Base-by-base conservation (phyloP, 805 yeast species). In the Starmerella geochares region DNA sequence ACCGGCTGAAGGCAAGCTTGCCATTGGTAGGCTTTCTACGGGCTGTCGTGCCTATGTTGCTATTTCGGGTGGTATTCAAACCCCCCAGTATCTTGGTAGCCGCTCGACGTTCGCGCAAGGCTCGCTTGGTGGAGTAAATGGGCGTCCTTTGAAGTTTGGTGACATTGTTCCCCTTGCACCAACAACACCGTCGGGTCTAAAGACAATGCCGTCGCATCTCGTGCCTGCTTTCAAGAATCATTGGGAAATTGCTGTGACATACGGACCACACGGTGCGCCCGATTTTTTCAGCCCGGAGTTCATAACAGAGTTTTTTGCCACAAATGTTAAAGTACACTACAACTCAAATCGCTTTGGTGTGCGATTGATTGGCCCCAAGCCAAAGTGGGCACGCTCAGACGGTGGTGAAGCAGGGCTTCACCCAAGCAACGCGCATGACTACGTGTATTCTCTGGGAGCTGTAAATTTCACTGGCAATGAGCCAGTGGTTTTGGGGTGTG, bases 341-440 rank as follows among this genome's bases (percentile, higher is more conserved):
- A 90, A 90, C 69, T 88, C 97, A 28, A 90, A 90, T 70, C 78
- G 98, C 65, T 90, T 90, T 67, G 98, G 98, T 65, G 94, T 90
- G 31, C 78, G 97, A 63, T 73, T 90, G 58, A 80, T 83, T 57
- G 96, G 96, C 40, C 97, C 97, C 51, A 90, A 87, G 67, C 98
- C 97, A 11, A 75, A 78, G 62, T 92, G 97, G 98, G 96, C 96
- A 11, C 79, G 98, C 70, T 65, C 75, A 9, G 95, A 87, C 65
- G 98, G 97, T 69, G 98, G 97, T 53, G 95, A 87, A 61, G 98
- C 92, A 51, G 98, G 98, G 50, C 73, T 90, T 62, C 98, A 90
- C 71, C 98, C 98, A 45, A 87, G 96, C n/a, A 90, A 90, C 68
- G 88, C 95, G 38, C 97, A 90, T 65, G 98, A 90, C 70, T 92